Percentiles rank a stretch among this genome's conserved stretches.
These are phyloP conservation scores for Mycosphaerelloides madeirae DNA, from an alignment of 2,329 filamentous ascomycete genomes.

Conservation along the genomic window DNA sequence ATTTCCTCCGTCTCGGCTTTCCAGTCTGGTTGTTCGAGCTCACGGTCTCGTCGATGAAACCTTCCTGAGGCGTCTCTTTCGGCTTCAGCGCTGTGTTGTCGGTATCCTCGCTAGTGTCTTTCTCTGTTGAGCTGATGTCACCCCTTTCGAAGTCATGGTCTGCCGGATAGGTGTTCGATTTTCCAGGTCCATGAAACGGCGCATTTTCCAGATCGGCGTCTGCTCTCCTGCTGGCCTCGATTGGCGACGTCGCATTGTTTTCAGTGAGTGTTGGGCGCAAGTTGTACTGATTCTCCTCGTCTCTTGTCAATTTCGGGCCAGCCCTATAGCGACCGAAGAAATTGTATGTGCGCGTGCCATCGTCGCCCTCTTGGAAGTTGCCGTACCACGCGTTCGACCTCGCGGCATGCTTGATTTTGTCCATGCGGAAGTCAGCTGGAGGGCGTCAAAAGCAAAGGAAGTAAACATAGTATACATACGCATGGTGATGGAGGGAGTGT, in stretches of 20 bases:
- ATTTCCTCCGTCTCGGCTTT: constrained; percentile 22
- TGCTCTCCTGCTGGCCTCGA: constrained; percentile 11
- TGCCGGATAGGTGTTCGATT: constrained; percentile 22
- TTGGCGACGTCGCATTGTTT: constrained; percentile 17
- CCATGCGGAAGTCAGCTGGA: constrained; percentile 14
- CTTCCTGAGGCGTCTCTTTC: constrained; percentile 1
- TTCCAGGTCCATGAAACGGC: constrained; percentile 10
- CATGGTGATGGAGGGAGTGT: neutral
- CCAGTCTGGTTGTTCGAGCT: constrained; percentile 7
- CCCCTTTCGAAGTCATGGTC: constrained; percentile 1
- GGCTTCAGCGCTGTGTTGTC: constrained; percentile 5
- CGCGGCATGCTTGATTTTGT: constrained; percentile 28
- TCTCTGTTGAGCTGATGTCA: constrained; percentile 13
- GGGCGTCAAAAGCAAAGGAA: neutral
- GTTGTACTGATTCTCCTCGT: constrained; percentile 23
- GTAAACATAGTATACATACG: constrained; percentile 5
- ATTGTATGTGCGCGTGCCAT: constrained; percentile 23
- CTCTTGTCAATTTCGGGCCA: constrained; percentile 9
- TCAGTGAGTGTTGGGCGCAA: constrained; percentile 13
- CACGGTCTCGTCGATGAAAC: constrained; percentile 9
- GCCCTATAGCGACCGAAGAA: constrained; percentile 22
- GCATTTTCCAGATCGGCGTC: constrained; percentile 8
- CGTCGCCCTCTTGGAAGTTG: constrained; percentile 15
- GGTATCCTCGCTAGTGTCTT: constrained; percentile 4
- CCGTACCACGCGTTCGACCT: constrained; percentile 28